These are phyloP conservation scores for Huntiella abstrusa DNA, from an alignment of 2,329 filamentous ascomycete genomes.

Conservation along the genomic window DNA sequence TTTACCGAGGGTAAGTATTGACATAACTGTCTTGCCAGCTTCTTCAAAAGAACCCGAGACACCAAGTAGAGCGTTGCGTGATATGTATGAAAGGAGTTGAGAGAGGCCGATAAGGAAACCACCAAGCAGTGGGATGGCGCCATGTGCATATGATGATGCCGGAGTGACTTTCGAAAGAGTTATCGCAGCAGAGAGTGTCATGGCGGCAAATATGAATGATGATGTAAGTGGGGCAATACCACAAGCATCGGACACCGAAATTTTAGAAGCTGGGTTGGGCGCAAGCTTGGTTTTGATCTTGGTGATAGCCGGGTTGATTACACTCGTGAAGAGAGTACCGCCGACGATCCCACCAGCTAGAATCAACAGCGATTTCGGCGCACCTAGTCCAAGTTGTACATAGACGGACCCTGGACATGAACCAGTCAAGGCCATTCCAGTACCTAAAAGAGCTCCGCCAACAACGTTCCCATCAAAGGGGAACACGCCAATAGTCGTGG, in stretches of 20 bases:
- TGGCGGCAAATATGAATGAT: slow-evolving; percentile 25
- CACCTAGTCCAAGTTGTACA: slow-evolving; percentile 36
- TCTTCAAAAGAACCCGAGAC: slow-evolving; percentile 45
- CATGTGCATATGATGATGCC: slow-evolving; percentile 16
- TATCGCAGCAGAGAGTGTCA: slow-evolving; percentile 23
- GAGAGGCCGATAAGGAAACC: slow-evolving; percentile 39
- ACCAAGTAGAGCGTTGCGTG: slow-evolving; percentile 36
- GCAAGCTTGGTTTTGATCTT: background rate
- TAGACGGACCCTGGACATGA: slow-evolving; percentile 48
- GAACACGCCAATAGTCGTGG: slow-evolving; percentile 34
- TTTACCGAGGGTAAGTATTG: slow-evolving; percentile 18
- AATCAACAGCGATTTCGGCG: slow-evolving; percentile 31
- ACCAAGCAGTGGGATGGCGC: slow-evolving; percentile 30
- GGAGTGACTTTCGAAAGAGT: slow-evolving; percentile 18
- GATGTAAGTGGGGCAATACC: slow-evolving; percentile 21
- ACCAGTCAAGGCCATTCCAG: slow-evolving; percentile 47
- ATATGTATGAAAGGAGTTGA: slow-evolving; percentile 35
- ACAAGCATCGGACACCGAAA: slow-evolving; percentile 20
- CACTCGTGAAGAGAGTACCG: slow-evolving; percentile 32
- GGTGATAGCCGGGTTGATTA: slow-evolving; percentile 19
- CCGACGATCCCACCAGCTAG: slow-evolving; percentile 36
- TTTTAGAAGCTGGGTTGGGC: background rate
- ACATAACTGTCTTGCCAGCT: slow-evolving; percentile 34
- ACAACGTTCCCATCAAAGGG: slow-evolving; percentile 46
- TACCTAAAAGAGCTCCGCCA: slow-evolving; percentile 41